A percentile compares a stretch with the other conserved stretches of the same genome.
These are phyloP conservation scores for Candida tropicalis DNA, from an alignment of 1,139 yeast species.

Conservation along the genomic window DNA sequence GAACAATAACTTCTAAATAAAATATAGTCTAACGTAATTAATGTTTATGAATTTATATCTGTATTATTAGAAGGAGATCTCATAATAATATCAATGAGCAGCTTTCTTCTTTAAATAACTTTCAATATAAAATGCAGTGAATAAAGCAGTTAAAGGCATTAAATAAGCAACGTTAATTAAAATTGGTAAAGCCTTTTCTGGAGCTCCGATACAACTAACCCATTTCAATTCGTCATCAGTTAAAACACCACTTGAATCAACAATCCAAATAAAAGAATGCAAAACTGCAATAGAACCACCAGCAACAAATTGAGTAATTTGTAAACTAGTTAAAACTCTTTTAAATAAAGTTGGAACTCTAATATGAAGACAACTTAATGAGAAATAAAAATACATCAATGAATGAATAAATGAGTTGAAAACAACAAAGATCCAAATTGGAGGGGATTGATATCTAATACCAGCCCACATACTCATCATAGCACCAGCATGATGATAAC, in stretches of 20 bases:
- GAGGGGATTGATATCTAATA: conserved; percentile 69
- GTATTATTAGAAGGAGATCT: no score
- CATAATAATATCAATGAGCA: not conserved
- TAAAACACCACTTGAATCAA: conserved; percentile 43
- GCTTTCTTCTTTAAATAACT: conserved; percentile 47
- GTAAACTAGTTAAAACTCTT: conserved; percentile 65
- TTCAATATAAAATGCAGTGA: conserved; percentile 70
- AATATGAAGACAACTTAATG: conserved; percentile 63
- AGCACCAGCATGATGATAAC: conserved; percentile 83
- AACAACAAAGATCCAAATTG: conserved; percentile 80
- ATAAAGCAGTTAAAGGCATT: conserved; percentile 70
- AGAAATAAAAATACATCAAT: conserved; percentile 74
- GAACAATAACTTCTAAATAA: no score
- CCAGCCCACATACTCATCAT: conserved; percentile 88
- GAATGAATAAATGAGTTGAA: conserved; percentile 79
- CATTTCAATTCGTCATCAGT: conserved; percentile 23
- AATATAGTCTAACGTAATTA: no score
- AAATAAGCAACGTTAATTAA: conserved; percentile 65
- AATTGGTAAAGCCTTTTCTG: conserved; percentile 67
- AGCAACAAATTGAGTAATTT: conserved; percentile 67
- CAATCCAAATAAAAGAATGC: conserved; percentile 64
- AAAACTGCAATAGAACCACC: conserved; percentile 71
- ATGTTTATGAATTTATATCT: no score
- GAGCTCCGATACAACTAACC: conserved; percentile 57
- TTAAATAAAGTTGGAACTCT: conserved; percentile 62